A percentile compares a stretch with the other conserved stretches of the same genome.
Conservation (phyloP, 2,329 filamentous ascomycete species). For the Pyrenophora tritici-repentis region DNA sequence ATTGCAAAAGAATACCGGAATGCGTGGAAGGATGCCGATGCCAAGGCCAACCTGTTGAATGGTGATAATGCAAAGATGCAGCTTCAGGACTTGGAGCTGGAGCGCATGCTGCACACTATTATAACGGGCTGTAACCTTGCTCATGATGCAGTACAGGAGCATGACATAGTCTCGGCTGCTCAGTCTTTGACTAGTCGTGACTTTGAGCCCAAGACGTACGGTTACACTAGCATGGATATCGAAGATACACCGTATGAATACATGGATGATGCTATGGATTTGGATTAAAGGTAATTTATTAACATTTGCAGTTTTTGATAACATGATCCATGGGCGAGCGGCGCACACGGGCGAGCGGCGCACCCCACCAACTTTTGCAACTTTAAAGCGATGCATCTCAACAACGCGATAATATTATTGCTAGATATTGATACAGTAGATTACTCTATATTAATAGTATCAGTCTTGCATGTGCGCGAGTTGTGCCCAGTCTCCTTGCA, state of each 20-base stretch:
- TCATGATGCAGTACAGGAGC: slow-evolving; percentile 49
- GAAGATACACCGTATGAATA: slow-evolving; percentile 39
- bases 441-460: no score
- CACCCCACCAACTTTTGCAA: no score
- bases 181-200: slow-evolving; percentile 24
- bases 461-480: no score
- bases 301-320: neutral
- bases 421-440: no score
- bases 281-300: slow-evolving; percentile 27
- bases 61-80: slow-evolving; percentile 40
- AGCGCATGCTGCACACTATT: slow-evolving; percentile 62
- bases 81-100: slow-evolving; percentile 66
- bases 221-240: slow-evolving; percentile 15
- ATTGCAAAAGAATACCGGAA: slow-evolving; percentile 73
- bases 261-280: slow-evolving; percentile 46
- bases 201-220: slow-evolving; percentile 23
- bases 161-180: slow-evolving; percentile 10
- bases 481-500: no score
- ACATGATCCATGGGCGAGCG: no score
- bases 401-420: no score
- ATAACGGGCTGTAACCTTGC: slow-evolving; percentile 65
- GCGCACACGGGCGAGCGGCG: no score
- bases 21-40: slow-evolving; percentile 71
- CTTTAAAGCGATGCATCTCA: no score
- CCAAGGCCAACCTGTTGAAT: slow-evolving; percentile 35